Percentiles rank a stretch among this genome's conserved stretches.
phyloP scores from a whole-genome alignment of 805 yeast genomes.

The Pachysolen tannophilus region DNA sequence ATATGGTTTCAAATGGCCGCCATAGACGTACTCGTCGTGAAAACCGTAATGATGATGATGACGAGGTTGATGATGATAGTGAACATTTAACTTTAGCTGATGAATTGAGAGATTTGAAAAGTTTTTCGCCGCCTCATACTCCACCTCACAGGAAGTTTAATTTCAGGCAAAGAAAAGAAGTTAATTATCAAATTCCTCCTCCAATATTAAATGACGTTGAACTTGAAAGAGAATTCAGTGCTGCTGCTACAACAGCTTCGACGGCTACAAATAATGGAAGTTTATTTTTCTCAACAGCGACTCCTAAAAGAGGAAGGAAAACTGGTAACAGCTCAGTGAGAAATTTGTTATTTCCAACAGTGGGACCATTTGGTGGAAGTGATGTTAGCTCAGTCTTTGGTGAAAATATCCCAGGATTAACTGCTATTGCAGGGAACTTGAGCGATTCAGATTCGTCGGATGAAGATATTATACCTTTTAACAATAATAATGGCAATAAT shows the following conservation, averaged over 20 bases:
- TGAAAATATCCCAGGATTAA: conserved; percentile 43
- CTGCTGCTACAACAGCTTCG: conserved; percentile 7
- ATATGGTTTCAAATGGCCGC: no score
- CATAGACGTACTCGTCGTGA: no score
- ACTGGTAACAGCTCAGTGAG: no score
- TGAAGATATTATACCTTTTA: conserved; percentile 29
- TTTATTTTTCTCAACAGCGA: conserved; percentile 3
- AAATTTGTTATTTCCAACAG: conserved; percentile 68
- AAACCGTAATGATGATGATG: conserved; percentile 8
- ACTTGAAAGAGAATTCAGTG: conserved; percentile 6
- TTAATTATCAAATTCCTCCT: conserved; percentile 80
- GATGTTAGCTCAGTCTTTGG: conserved; percentile 85
- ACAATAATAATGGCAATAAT: conserved; percentile 5
- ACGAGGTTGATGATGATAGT: conserved; percentile 14
- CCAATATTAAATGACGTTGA: conserved; percentile 47
- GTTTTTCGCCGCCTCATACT: conserved; percentile 48
- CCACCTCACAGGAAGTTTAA: conserved; percentile 36
- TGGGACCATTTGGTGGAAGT: conserved; percentile 97
- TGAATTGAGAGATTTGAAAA: conserved; percentile 60
- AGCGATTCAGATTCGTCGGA: conserved; percentile 38
- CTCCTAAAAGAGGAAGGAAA: conserved; percentile 22
- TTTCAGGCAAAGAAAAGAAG: conserved; percentile 58
- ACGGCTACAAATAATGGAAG: conserved; percentile 12
- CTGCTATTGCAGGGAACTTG: conserved; percentile 24
- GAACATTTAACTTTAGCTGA: conserved; percentile 38